Conservation (phyloP, 805 yeast genomes). For the Sugiyamaella chiloensis region DNA sequence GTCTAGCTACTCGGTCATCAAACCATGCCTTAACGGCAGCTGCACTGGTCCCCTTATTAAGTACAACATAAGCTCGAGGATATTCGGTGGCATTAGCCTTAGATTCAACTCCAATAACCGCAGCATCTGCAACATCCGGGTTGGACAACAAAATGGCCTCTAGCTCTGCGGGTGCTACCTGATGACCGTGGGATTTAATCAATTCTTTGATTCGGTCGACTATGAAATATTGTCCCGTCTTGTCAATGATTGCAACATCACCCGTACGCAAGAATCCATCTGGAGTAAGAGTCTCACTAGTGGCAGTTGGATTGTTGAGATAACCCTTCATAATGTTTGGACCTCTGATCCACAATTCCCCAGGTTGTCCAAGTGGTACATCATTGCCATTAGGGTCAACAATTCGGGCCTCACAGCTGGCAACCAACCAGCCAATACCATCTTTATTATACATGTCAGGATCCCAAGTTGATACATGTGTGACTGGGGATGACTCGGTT, state of each 20-base stretch:
- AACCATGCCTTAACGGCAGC: constrained; percentile 24
- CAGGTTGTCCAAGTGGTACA: constrained; percentile 42
- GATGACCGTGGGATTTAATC: constrained; percentile 44
- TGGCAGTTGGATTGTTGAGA: constrained; percentile 48
- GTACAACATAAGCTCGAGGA: constrained; percentile 27
- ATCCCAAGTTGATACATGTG: constrained; percentile 40
- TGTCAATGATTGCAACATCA: constrained; percentile 45
- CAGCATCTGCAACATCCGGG: constrained; percentile 25
- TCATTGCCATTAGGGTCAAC: constrained; percentile 42
- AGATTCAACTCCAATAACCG: constrained; percentile 25
- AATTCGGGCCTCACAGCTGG: constrained; percentile 51
- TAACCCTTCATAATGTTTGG: constrained; percentile 53
- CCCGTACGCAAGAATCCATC: constrained; percentile 62
- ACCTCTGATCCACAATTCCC: constrained; percentile 57
- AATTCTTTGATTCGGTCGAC: constrained; percentile 65
- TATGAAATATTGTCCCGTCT: constrained; percentile 41
- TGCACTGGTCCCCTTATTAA: constrained; percentile 16
- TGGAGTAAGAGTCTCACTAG: constrained; percentile 41
- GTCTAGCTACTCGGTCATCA: constrained; percentile 27
- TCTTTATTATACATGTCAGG: constrained; percentile 42
- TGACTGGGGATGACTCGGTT: constrained; percentile 61
- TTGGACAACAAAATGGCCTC: constrained; percentile 25
- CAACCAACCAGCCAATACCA: constrained; percentile 41
- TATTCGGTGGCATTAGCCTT: constrained; percentile 34
- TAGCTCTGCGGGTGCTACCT: constrained; percentile 30